Evolutionary conservation across 208 protist species (phyloP).

Genomic region (Hexamita inflata): DNA sequence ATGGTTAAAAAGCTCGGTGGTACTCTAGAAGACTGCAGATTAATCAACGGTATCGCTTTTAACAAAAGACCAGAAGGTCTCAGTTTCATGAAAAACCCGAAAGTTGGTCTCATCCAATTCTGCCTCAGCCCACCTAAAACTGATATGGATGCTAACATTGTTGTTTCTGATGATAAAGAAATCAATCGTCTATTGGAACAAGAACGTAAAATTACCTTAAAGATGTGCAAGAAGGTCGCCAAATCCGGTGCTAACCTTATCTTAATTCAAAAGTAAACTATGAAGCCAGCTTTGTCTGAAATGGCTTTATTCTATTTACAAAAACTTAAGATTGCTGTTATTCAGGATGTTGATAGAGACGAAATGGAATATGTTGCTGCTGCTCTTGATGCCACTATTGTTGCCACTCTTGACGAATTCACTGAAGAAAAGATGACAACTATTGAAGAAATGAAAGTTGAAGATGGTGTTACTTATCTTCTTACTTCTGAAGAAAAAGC

Average conservation of each 20-base stretch:
- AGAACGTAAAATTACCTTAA: slow-evolving; percentile 87
- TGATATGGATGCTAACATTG: slow-evolving; percentile 77
- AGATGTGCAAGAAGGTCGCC: slow-evolving; percentile 87
- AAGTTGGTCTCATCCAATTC: slow-evolving; percentile 97
- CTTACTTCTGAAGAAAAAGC: neutral
- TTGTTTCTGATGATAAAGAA: slow-evolving; percentile 60
- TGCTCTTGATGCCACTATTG: slow-evolving; percentile 75
- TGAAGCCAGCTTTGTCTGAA: slow-evolving; percentile 81
- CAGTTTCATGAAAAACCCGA: slow-evolving; percentile 75
- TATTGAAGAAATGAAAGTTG: slow-evolving; percentile 71
- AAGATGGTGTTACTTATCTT: slow-evolving; percentile 55
- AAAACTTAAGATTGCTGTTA: slow-evolving; percentile 88
- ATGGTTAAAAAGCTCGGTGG: slow-evolving; percentile 70
- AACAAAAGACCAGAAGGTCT: neutral
- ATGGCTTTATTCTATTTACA: slow-evolving; percentile 89
- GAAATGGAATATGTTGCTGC: slow-evolving; percentile 96
- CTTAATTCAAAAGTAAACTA: slow-evolving; percentile 96
- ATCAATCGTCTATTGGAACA: slow-evolving; percentile 90
- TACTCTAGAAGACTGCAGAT: slow-evolving; percentile 89
- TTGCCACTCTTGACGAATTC: slow-evolving; percentile 82
- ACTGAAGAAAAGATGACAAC: slow-evolving; percentile 80
- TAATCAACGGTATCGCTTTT: slow-evolving; percentile 57
- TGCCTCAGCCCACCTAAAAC: slow-evolving; percentile 94
- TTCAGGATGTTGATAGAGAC: slow-evolving; percentile 91
- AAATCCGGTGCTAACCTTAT: slow-evolving; percentile 92